Base-by-base conservation (phyloP, 2,329 filamentous ascomycete genomes). In the Fusarium domesticum region DNA sequence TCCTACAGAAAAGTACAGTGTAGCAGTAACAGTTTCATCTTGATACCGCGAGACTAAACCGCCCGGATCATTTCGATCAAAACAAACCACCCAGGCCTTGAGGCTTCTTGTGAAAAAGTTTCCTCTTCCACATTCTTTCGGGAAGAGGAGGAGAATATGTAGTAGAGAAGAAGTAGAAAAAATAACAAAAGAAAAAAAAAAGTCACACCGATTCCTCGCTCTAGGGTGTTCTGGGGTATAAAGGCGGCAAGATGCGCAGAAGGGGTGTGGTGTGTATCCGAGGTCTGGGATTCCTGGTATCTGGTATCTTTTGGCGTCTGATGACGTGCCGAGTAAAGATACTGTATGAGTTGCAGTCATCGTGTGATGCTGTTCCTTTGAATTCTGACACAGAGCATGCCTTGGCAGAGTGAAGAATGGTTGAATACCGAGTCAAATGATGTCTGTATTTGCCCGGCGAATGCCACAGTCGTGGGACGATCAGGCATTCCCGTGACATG, bases 201-300 rank as follows among this genome's bases (percentile, higher is more conserved):
- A 34, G 42, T 35, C 37, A 45, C 48, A 45, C 46, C 50, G 41
- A 45, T 48, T 43, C 45, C 35, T 50, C 37, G 42, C 37, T 47
- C 30, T 50, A 36, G 41, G 45, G 47, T 47, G 35, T 54, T n/a
- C 34, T 44, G 48, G 52, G 57, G 57, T 60, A 60, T 60, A 60
- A 47, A 54, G 54, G 57, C 57, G 55, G 46, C 46, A 52, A 56
- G 40, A 50, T 58, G 57, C 57, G 57, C 52, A 51, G 42, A 47
- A 37, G 34, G 39, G 38, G 31, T 30, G 39, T 39, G 47, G 41
- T 38, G 32, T 47, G 56, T 60, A 59, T 57, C 56, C 50, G 39
- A 41, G 28, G 52, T 15, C 19, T 32, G 30, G 20, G 50, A 48
- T 57, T 58, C 59, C 50, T 54, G 54, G 57, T 56, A 58, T 60